Evolutionary conservation across 208 protist genomes (phyloP).

Genomic region (Trypanosoma caninum): DNA sequence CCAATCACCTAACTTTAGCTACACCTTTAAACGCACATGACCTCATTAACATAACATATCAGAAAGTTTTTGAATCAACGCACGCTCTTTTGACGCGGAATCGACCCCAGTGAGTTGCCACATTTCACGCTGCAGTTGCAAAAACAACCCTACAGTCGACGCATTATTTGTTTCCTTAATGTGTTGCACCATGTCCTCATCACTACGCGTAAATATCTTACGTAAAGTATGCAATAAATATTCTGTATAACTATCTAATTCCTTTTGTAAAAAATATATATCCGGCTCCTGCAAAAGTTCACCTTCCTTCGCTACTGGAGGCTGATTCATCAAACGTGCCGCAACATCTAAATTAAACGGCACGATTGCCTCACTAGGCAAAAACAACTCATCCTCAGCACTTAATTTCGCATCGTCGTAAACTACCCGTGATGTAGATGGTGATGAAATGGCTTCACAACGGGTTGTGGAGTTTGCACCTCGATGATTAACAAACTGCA

Average conservation of each 20-base stretch:
- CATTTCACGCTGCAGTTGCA: constrained; percentile 19
- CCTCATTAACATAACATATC: not conserved
- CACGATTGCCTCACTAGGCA: constrained; percentile 12
- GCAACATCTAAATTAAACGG: constrained; percentile 14
- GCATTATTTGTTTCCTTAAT: constrained; percentile 10
- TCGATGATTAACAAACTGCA: too few species aligned
- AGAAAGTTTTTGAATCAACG: constrained; percentile 12
- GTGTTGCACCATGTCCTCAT: constrained; percentile 12
- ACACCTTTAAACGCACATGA: not conserved
- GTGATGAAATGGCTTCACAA: too few species aligned
- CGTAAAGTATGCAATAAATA: constrained; percentile 1
- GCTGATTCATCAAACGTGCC: not conserved
- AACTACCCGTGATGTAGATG: not conserved
- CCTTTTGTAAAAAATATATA: constrained; percentile 3
- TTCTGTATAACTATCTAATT: constrained; percentile 8
- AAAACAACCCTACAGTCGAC: constrained; percentile 10
- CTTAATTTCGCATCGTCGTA: not conserved
- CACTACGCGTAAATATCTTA: constrained; percentile 14
- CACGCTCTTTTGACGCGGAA: constrained; percentile 4
- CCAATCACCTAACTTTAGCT: not conserved
- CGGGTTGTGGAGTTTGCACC: too few species aligned
- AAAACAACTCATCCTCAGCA: not conserved
- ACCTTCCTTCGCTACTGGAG: not conserved
- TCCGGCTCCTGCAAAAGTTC: constrained; percentile 1
- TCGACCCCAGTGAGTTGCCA: constrained; percentile 12